These are phyloP conservation scores for Deinandra increscens DNA, from an alignment of 129 eudicot species.

Conservation along the genomic window DNA sequence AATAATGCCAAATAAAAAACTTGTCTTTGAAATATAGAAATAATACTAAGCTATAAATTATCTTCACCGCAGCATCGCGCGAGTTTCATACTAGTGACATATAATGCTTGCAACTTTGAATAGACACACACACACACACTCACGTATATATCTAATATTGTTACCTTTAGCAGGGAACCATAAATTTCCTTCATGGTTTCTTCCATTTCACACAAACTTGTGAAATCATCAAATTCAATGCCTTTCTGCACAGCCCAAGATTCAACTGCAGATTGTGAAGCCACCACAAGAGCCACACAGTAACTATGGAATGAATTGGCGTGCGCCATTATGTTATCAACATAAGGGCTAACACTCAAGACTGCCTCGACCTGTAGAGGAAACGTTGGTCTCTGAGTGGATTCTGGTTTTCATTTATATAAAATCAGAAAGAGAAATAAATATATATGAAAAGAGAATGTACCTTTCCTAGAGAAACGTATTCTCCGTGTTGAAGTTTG, in stretches of 20 bases:
- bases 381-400: conserved; percentile 19
- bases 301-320: conserved; percentile 83
- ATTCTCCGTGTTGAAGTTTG: conserved; percentile 98
- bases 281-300: conserved; percentile 95
- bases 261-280: conserved; percentile 57
- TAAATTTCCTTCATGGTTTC: conserved; percentile 70
- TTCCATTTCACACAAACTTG: conserved; percentile 69
- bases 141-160: not conserved
- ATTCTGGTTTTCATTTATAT: not conserved
- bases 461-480: conserved; percentile 95
- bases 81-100: too few species aligned
- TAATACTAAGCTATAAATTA: too few species aligned
- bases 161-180: conserved; percentile 69
- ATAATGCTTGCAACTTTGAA: not conserved
- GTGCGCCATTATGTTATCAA: conserved; percentile 76
- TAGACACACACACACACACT: not conserved
- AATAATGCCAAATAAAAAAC: too few species aligned
- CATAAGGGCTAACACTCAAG: conserved; percentile 63
- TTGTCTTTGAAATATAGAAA: too few species aligned
- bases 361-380: conserved; percentile 76
- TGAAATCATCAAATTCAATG: conserved; percentile 50
- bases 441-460: not conserved
- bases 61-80: too few species aligned
- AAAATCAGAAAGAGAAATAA: not conserved
- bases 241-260: conserved; percentile 74